phyloP scores from a whole-genome alignment of 139 green algal genomes.

The Gonium pectorale region DNA sequence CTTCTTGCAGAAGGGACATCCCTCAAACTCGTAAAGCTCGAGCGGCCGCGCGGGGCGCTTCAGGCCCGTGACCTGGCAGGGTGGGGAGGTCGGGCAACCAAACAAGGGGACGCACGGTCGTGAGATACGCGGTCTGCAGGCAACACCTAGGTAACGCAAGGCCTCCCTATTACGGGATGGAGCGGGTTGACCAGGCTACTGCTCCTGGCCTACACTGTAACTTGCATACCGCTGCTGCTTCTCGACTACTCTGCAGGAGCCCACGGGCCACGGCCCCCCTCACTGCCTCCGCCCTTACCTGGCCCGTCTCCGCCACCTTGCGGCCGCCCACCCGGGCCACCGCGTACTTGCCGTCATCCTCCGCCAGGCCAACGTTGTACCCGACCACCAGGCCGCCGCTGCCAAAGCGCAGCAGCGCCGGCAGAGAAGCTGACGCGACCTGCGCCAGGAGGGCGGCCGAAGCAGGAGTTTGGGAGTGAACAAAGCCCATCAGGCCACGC shows the following conservation, averaged over 20 bases:
- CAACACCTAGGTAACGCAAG: no score
- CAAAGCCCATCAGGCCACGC: not conserved
- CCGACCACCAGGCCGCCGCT: constrained; percentile 69
- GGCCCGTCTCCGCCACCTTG: constrained; percentile 61
- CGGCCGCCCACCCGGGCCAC: constrained; percentile 45
- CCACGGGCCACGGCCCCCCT: no score
- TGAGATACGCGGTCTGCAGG: no score
- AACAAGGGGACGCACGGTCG: no score
- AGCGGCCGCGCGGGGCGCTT: constrained; percentile 65
- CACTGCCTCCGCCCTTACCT: constrained; percentile 42
- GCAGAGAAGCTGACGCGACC: constrained; percentile 52
- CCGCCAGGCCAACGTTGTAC: constrained; percentile 54
- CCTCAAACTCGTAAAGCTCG: constrained; percentile 82
- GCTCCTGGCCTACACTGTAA: no score
- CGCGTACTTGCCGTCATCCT: constrained; percentile 67
- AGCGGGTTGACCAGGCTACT: no score
- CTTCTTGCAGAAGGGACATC: constrained; percentile 86
- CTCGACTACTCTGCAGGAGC: no score
- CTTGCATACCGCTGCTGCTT: no score
- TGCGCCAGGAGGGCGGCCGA: not conserved
- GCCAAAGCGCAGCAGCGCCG: constrained; percentile 62
- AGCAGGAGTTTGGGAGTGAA: not conserved
- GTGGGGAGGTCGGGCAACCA: no score
- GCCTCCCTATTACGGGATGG: no score
- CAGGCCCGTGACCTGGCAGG: constrained; percentile 50